Evolutionary conservation across 164 flowering plant genomes (phyloP).

Genomic region (grape (Vitis vinifera)): DNA sequence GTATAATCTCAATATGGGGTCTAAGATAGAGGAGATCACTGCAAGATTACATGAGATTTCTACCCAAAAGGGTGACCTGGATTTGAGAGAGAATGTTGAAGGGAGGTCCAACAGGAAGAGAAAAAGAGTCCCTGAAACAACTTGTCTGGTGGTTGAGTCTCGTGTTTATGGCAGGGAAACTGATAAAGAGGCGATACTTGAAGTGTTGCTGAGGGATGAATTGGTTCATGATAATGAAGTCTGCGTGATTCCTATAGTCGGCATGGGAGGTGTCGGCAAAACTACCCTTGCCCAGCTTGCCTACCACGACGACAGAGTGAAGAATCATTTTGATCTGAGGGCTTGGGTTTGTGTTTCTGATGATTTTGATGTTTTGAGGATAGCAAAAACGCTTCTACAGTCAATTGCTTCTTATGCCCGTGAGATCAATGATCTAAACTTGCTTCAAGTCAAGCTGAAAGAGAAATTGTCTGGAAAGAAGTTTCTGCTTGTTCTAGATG

Average conservation of each 20-base stretch:
- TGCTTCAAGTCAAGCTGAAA: conserved; percentile 7
- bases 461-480: background rate
- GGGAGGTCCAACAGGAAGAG: too few relatives aligned
- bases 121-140: too few relatives aligned
- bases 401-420: background rate
- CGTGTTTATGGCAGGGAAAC: conserved; percentile 20
- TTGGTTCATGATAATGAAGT: background rate
- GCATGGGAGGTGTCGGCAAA: conserved; percentile 25
- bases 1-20: too few relatives aligned
- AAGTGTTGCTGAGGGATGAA: conserved; percentile 6
- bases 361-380: conserved; percentile 2
- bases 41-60: too few relatives aligned
- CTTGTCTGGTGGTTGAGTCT: too few relatives aligned
- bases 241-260: conserved; percentile 17
- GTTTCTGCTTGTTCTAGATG: conserved; percentile 27
- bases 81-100: too few relatives aligned
- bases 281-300: conserved; percentile 20
- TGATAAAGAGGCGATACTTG: conserved; percentile 12
- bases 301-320: conserved; percentile 8
- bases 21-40: too few relatives aligned
- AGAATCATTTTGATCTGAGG: conserved; percentile 3
- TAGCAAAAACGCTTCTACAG: conserved; percentile 1
- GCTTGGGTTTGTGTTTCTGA: conserved; percentile 22
- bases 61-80: too few relatives aligned
- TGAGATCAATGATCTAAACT: background rate